These are phyloP conservation scores for Flaveria floridana DNA, from an alignment of 140 eudicot species.

Conservation along the genomic window DNA sequence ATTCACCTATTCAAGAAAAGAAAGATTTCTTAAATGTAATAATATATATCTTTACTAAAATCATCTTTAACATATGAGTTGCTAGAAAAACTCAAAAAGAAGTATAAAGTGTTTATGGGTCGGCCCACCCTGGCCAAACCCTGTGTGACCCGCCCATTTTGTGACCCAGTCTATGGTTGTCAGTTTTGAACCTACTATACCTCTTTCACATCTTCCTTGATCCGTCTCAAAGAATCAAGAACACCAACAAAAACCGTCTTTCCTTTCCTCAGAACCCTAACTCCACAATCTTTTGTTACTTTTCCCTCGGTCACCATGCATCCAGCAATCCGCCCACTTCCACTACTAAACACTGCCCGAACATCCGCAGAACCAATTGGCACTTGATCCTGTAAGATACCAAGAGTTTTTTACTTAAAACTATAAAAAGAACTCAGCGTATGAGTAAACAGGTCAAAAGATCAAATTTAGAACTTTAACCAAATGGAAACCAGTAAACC, in stretches of 20 bases:
- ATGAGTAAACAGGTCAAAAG: not conserved
- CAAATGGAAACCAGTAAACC: not conserved
- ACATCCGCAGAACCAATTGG: slow-evolving; percentile 81
- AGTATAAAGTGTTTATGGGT: not conserved
- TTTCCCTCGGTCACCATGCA: slow-evolving; percentile 95
- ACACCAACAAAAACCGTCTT: slow-evolving; percentile 63
- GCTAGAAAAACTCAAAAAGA: not conserved
- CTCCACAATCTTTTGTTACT: slow-evolving; percentile 74
- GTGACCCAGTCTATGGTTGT: not conserved
- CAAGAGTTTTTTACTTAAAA: slow-evolving; percentile 3
- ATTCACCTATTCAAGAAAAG: slow-evolving; percentile 57
- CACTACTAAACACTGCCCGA: slow-evolving; percentile 86
- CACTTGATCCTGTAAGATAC: slow-evolving; percentile 68
- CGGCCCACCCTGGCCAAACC: not conserved
- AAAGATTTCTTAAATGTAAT: not conserved
- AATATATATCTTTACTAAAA: not conserved
- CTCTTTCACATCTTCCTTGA: slow-evolving; percentile 92
- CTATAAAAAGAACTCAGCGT: not conserved
- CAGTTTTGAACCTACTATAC: slow-evolving; percentile 32
- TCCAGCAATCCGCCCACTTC: slow-evolving; percentile 95
- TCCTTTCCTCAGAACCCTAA: slow-evolving; percentile 68
- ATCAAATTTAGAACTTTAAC: not conserved
- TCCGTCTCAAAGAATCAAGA: slow-evolving; percentile 80
- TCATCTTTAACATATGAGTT: not conserved
- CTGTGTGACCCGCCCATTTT: not conserved